Evolutionary conservation across 164 flowering plant genomes (phyloP), one percentile per base, ranked within the genome.

Genomic region (Tetrastigma voinierianum): DNA sequence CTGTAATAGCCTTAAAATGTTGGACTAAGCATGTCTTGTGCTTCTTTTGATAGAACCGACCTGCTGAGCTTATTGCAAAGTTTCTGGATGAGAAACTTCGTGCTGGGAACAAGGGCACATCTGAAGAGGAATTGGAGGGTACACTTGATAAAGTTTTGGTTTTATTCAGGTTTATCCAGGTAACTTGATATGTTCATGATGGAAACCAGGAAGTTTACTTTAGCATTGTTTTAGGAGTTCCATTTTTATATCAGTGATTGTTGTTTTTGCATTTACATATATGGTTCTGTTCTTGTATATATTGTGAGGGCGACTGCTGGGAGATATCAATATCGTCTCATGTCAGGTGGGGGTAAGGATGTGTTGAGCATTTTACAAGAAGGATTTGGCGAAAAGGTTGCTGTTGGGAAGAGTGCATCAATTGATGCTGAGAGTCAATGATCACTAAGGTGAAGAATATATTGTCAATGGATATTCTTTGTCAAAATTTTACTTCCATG

Each of bases 401-500:
- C 76, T 96, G 68, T 76, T 95, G 71, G 95, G 56, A 96, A 96
- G 82, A 96, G 99, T 84, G 98, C 99, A 61, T 93, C 98, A 32
- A 93, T 93, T 73, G 99, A 96, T 87, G 99, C 99, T 48, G 99
- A 96, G 76, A 96, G 76, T 96, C 99, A 2, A 96, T 96, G 95
- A 96, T 96, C 55, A 86, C 99, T 4, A 96, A 96, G 93, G 99
- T 96, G 64, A 70, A 51, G 67, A n/a, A 25, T 11, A 21, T 3
- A 51, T 46, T 66, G 20, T 11, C 23, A 59, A 19, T 59, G 32
- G 16, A 32, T n/a, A 21, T n/a, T 14, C 19, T 2, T 48, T 19
- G 56, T 13, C n/a, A n/a, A 19, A 24, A 19, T 55, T 48, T 17
- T 12, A 68, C 51, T 59, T 9, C 23, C 64, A 4, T 43, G n/a